These are phyloP conservation scores for Thermochaetoides dissita DNA, from an alignment of 2,329 filamentous ascomycete genomes.

Conservation along the genomic window DNA sequence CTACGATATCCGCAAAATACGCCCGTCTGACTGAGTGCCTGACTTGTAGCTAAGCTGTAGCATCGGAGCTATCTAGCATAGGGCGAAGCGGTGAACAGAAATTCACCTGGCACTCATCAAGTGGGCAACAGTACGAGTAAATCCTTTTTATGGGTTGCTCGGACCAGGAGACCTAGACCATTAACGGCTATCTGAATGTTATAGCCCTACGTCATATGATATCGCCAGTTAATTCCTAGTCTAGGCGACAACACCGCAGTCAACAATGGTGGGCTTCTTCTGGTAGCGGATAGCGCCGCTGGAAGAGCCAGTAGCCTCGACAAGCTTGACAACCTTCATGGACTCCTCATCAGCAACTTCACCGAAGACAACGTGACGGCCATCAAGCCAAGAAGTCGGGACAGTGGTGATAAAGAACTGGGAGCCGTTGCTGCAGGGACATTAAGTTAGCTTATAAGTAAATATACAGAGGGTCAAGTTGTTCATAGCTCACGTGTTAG, in stretches of 20 bases:
- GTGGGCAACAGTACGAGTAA: too few species aligned
- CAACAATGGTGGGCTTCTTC: conserved; percentile 45
- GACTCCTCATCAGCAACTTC: conserved; percentile 44
- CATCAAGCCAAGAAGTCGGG: conserved; percentile 71
- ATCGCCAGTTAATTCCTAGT: neutral
- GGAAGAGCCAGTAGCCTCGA: conserved; percentile 46
- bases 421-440: conserved; percentile 74
- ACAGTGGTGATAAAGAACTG: conserved; percentile 98
- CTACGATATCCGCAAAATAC: too few species aligned
- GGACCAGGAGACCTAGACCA: too few species aligned
- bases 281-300: conserved; percentile 41
- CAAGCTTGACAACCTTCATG: conserved; percentile 41
- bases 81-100: too few species aligned
- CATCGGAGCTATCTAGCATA: too few species aligned
- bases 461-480: neutral
- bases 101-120: too few species aligned
- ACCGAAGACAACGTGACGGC: conserved; percentile 76
- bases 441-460: conserved; percentile 19
- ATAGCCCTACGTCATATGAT: too few species aligned
- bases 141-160: too few species aligned
- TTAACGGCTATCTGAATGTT: too few species aligned
- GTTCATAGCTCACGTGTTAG: conserved; percentile 58
- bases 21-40: too few species aligned
- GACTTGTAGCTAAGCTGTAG: too few species aligned
- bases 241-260: conserved; percentile 28